Evolutionary conservation across 2,329 filamentous ascomycete species (phyloP).

Genomic region (Fusarium agapanthi): DNA sequence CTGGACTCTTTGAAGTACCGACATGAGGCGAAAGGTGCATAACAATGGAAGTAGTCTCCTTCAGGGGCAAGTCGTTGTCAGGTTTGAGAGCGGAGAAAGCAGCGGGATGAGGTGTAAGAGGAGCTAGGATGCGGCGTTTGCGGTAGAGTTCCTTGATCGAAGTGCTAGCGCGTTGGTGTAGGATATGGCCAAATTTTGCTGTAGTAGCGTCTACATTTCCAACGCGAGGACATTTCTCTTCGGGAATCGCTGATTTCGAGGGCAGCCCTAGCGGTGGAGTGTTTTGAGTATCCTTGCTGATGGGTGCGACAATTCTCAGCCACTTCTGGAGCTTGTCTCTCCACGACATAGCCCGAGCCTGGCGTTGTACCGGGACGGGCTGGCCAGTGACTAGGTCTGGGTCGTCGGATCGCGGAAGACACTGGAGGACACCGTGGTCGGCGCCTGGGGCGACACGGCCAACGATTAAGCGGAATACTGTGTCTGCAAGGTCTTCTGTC

Average conservation of each 20-base stretch:
- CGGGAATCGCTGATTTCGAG: neutral
- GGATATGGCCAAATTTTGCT: conserved; percentile 62
- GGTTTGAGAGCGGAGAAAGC: conserved; percentile 51
- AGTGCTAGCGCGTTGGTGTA: conserved; percentile 46
- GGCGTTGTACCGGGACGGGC: conserved; percentile 43
- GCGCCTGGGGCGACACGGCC: conserved; percentile 27
- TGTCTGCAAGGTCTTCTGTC: conserved; percentile 54
- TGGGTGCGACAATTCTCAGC: conserved; percentile 41
- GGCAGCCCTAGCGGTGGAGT: neutral
- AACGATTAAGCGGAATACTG: conserved; percentile 57
- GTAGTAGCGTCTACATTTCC: conserved; percentile 40
- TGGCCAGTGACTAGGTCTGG: conserved; percentile 1
- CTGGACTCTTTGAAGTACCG: conserved; percentile 15
- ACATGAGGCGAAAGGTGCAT: conserved; percentile 55
- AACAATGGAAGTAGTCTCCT: conserved; percentile 49
- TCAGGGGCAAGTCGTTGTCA: conserved; percentile 41
- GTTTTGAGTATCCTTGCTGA: conserved; percentile 14
- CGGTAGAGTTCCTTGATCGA: conserved; percentile 1
- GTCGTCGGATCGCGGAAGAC: conserved; percentile 26
- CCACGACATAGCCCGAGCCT: conserved; percentile 47
- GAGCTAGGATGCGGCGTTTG: conserved; percentile 52
- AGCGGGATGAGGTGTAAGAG: conserved; percentile 58
- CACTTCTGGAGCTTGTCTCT: conserved; percentile 46
- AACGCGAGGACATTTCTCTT: neutral
- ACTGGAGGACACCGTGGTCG: conserved; percentile 25